Base-by-base conservation (phyloP, 2,329 filamentous ascomycete species). In the Sporothrix variecibatus region DNA sequence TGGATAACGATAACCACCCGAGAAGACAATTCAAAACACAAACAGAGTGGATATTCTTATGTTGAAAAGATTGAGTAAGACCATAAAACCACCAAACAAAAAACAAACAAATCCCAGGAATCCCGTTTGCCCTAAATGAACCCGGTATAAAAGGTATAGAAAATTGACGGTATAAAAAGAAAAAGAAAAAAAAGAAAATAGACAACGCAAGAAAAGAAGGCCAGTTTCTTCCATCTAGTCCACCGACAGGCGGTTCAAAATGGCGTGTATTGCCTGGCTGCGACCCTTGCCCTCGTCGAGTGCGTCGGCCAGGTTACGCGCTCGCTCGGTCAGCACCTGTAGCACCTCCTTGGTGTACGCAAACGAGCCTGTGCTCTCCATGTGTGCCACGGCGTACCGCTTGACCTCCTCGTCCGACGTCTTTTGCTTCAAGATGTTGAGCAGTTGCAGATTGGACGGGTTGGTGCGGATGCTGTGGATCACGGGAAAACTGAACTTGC, bases 401-500 rank as follows among this genome's bases (percentile, higher is more conserved):
- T 98, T 98, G 72, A 98, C 93, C 79, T 95, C 92, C 65, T 93
- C 90, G 79, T 98, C 93, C 26, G 87, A 88, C 0, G 95, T 94
- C 83, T 94, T 95, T 82, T 98, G 95, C 83, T 94, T 94, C 58
- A 98, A 86, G 73, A 98, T 98, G 80, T 96, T 97, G 82, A 98
- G 89, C 73, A 99, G 88, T 79, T 97, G 92, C 78, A 93, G 86
- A 80, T 94, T 93, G 40, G 85, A 83, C 23, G 89, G 93, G 80
- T 94, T 89, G 75, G 92, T 85, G 75, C 93, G 93, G 78, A 98
- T 97, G 81, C 93, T 92, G 84, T 98, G 95, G 79, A 98, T 97
- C 79, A 98, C 91, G 56, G 95, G 94, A 81, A 98, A 98, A 34
- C 92, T 95, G 85, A 98, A 98, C 86, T 98, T 98, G 76, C 95